phyloP scores from a whole-genome alignment of 164 flowering plant species.

The Magnolia changhungtana region DNA sequence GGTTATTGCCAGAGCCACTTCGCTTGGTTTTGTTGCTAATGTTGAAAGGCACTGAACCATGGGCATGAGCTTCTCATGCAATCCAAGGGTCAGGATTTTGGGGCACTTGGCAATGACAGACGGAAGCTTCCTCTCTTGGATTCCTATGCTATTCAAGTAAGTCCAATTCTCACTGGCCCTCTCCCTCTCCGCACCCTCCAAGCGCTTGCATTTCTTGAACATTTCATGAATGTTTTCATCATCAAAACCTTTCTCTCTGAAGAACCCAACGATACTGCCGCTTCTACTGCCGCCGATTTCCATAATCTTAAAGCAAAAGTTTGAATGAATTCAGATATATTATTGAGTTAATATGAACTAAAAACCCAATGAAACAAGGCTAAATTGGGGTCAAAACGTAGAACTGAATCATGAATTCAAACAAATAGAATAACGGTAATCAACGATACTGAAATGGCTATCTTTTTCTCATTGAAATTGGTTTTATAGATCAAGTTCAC shows the following conservation, averaged over 20 bases:
- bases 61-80: slow-evolving; percentile 79
- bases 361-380: too few species aligned
- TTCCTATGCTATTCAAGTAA: slow-evolving; percentile 75
- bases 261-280: slow-evolving; percentile 67
- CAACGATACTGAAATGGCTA: too few species aligned
- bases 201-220: slow-evolving; percentile 76
- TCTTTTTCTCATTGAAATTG: too few species aligned
- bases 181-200: slow-evolving; percentile 50
- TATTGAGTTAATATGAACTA: too few species aligned
- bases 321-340: too few species aligned
- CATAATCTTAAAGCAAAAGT: slow-evolving; percentile 24
- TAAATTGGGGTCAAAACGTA: too few species aligned
- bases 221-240: slow-evolving; percentile 57
- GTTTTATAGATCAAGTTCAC: too few species aligned
- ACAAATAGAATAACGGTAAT: too few species aligned
- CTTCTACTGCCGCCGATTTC: slow-evolving; percentile 35
- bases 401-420: too few species aligned
- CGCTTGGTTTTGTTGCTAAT: slow-evolving; percentile 61
- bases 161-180: slow-evolving; percentile 75
- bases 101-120: slow-evolving; percentile 75
- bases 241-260: slow-evolving; percentile 76
- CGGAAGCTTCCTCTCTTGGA: slow-evolving; percentile 80
- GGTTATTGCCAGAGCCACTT: slow-evolving; percentile 66
- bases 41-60: slow-evolving; percentile 78
- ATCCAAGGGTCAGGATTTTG: slow-evolving; percentile 62